Evolutionary conservation across 768 basidiomycete genomes (phyloP).

Genomic region (Kockovaella imperatae): DNA sequence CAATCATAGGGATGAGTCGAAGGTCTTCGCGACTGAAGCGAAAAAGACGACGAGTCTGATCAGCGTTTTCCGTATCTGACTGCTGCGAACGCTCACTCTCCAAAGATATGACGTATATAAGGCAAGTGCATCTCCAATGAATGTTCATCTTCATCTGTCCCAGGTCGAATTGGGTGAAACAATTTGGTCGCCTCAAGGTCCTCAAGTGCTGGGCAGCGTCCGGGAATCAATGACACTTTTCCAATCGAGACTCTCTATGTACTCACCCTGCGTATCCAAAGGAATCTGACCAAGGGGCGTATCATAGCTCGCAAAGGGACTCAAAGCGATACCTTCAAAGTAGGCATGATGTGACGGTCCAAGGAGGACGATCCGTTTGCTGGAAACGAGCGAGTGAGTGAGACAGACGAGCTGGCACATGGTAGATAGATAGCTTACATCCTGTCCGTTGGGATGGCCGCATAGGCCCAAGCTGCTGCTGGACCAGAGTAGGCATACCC

Average conservation of each 20-base stretch:
- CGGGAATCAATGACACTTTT: not conserved
- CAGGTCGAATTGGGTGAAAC: constrained; percentile 60
- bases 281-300: constrained; percentile 80
- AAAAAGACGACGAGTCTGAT: not conserved
- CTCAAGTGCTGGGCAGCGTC: constrained; percentile 52
- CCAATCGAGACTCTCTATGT: constrained; percentile 1
- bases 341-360: constrained; percentile 93
- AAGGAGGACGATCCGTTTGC: constrained; percentile 85
- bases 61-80: too few species aligned
- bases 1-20: constrained; percentile 76
- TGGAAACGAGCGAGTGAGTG: constrained; percentile 38
- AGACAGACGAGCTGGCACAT: not conserved
- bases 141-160: constrained; percentile 86
- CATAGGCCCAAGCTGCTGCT: constrained; percentile 94
- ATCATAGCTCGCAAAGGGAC: constrained; percentile 64
- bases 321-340: constrained; percentile 77
- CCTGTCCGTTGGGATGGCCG: constrained; percentile 66
- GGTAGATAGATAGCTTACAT: constrained; percentile 55
- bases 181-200: constrained; percentile 59
- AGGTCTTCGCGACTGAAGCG: constrained; percentile 52
- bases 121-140: constrained; percentile 98
- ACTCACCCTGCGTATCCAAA: constrained; percentile 70
- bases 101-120: constrained; percentile 40
- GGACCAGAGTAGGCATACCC: constrained; percentile 92
- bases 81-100: constrained; percentile 26